Base-by-base conservation (phyloP, 306 rosid species). In the Cicer pinnatifidum region DNA sequence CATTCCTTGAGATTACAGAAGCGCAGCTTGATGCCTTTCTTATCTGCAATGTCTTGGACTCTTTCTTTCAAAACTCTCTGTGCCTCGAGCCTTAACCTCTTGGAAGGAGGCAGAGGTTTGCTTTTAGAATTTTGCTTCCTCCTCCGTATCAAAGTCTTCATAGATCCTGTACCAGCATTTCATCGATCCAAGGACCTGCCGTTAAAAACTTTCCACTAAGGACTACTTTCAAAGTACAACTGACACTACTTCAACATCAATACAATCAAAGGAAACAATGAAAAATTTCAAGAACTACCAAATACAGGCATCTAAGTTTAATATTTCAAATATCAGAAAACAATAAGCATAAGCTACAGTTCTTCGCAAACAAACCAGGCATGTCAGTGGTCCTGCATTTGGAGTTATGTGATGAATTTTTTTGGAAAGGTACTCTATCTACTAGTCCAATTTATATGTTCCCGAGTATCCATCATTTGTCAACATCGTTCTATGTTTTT, bases 81-180 rank as follows among this genome's bases (percentile, higher is more conserved):
- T 15, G 99, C 99, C 86, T 94, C 99, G 5, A 94, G 97, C 83
- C 99, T 87, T 80, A 94, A 78, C 76, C 99, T 87, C 90, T 94
- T 94, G 72, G 99, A 94, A 72, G 99, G 99, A 41, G 99, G 99
- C 75, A 94, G 81, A 78, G 95, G 99, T 80, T 94, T 94, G 80
- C 86, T 85, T 74, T 84, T 88, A 11, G 84, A 83, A 88, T 84
- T 88, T 86, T 87, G 89, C 88, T 91, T 94, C 86, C 87, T 87
- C 85, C 96, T 88, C 86, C 88, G 84, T 81, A 80, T 56, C 82
- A 69, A 37, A 56, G 85, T 84, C 86, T 94, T 94, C 86, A 87
- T 79, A 62, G 97, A 87, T 88, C 99, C 99, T 94, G 97, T 91
- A 91, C 96, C 93, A 91, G 95, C 95, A 94, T 89, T 88, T 94